A percentile compares a stretch with the other conserved stretches of the same genome.
Conservation (phyloP, 768 basidiomycete species). For the Termitomyces titanicus region DNA sequence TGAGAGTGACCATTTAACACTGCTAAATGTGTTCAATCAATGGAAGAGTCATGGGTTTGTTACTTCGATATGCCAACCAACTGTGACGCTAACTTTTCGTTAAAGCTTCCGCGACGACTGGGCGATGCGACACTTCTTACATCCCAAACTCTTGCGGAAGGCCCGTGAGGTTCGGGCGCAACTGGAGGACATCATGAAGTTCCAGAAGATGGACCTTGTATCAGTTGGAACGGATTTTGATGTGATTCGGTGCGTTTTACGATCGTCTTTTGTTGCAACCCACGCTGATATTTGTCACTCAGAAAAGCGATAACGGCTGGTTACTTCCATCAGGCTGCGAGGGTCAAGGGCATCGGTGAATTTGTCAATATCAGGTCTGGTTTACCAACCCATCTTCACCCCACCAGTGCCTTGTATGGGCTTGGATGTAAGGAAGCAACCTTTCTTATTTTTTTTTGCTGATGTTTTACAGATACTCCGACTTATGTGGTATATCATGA, state of each 20-base stretch:
- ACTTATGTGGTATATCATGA: slow-evolving; percentile 98
- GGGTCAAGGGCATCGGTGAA: slow-evolving; percentile 98
- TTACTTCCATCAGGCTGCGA: slow-evolving; percentile 98
- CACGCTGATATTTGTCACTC: not conserved
- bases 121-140: slow-evolving; percentile 92
- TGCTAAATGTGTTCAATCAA: slow-evolving; percentile 95
- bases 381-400: slow-evolving; percentile 92
- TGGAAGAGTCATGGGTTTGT: slow-evolving; percentile 95
- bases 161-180: slow-evolving; percentile 93
- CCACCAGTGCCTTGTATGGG: slow-evolving; percentile 94
- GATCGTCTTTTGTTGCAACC: no score
- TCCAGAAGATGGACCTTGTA: slow-evolving; percentile 92
- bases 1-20: slow-evolving; percentile 94
- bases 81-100: slow-evolving; percentile 1
- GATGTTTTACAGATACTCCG: slow-evolving; percentile 67
- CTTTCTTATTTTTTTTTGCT: slow-evolving; percentile 6
- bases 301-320: slow-evolving; percentile 97
- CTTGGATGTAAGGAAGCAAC: slow-evolving; percentile 72
- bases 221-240: slow-evolving; percentile 96
- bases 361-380: slow-evolving; percentile 97
- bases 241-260: slow-evolving; percentile 50
- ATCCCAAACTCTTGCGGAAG: slow-evolving; percentile 93
- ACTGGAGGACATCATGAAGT: slow-evolving; percentile 98
- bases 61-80: not conserved
- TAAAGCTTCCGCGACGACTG: slow-evolving; percentile 90